Percentiles rank a stretch among this genome's conserved stretches.
Conservation (phyloP, 2,329 filamentous ascomycete genomes). For the Tolypocladium pustulatum region DNA sequence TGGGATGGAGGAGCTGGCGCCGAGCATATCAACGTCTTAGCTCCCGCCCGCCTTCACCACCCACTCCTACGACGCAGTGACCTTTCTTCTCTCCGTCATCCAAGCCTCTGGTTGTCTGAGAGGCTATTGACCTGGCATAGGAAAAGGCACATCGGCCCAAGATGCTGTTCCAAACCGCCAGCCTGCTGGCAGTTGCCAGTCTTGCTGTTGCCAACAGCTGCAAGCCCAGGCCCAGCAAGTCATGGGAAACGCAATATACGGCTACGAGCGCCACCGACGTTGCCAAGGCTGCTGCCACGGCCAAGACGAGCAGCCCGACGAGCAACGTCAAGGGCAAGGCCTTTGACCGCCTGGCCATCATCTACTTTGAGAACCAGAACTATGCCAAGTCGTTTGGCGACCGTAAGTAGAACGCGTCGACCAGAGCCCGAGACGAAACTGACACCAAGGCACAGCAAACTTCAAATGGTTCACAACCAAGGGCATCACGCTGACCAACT, state of each 20-base stretch:
- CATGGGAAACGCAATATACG: conserved; percentile 33
- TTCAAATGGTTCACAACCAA: conserved; percentile 16
- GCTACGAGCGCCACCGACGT: conserved; percentile 41
- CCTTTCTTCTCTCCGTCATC: not conserved
- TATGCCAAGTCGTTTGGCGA: conserved; percentile 55
- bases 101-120: not conserved
- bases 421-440: not conserved
- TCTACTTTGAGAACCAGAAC: conserved; percentile 72
- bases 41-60: not conserved
- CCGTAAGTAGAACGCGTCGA: conserved; percentile 27
- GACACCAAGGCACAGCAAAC: conserved; percentile 10
- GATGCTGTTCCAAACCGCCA: conserved; percentile 9
- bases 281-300: conserved; percentile 46
- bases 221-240: not conserved
- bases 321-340: conserved; percentile 58
- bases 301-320: conserved; percentile 48
- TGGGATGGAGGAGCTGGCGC: not conserved
- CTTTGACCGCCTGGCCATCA: conserved; percentile 61
- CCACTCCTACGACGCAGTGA: not conserved
- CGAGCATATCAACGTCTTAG: not conserved
- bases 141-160: not conserved
- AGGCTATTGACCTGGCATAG: not conserved
- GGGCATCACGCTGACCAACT: conserved; percentile 21
- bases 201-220: conserved; percentile 12
- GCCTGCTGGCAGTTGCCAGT: conserved; percentile 15